These are phyloP conservation scores for Colletotrichum godetiae DNA, from an alignment of 2,329 filamentous ascomycete species.

Conservation along the genomic window DNA sequence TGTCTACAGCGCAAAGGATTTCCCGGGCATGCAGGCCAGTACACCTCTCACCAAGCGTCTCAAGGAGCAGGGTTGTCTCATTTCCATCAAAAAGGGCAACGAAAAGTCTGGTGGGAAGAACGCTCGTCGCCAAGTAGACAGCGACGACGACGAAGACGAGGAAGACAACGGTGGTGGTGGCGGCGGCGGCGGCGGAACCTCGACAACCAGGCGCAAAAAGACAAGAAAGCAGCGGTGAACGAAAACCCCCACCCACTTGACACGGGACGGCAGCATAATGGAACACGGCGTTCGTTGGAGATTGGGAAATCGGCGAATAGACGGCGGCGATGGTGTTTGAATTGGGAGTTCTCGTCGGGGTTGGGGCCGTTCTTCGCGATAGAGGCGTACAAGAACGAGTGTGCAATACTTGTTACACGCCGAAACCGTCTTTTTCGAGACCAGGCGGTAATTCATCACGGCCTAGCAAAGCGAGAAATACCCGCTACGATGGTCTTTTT, in stretches of 20 bases:
- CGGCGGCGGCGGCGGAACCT: not conserved
- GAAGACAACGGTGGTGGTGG: slow-evolving; percentile 37
- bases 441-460: not conserved
- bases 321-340: slow-evolving; percentile 21
- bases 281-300: slow-evolving; percentile 24
- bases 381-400: not conserved
- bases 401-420: not conserved
- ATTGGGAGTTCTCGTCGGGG: not conserved
- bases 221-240: slow-evolving; percentile 26
- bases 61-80: slow-evolving; percentile 84
- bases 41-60: slow-evolving; percentile 78
- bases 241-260: not conserved
- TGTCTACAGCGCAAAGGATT: slow-evolving; percentile 87
- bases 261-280: slow-evolving; percentile 11
- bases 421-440: not conserved
- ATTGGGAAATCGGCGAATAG: slow-evolving; percentile 23
- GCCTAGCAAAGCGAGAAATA: not conserved
- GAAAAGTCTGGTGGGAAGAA: slow-evolving; percentile 62
- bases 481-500: not conserved
- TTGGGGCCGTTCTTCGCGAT: not conserved
- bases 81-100: slow-evolving; percentile 88
- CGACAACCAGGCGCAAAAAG: slow-evolving; percentile 26
- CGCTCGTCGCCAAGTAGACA: slow-evolving; percentile 51
- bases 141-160: slow-evolving; percentile 57
- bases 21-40: slow-evolving; percentile 85